Evolutionary conservation across 2,329 filamentous ascomycete genomes (phyloP).

Genomic region (Apiospora aurea): DNA sequence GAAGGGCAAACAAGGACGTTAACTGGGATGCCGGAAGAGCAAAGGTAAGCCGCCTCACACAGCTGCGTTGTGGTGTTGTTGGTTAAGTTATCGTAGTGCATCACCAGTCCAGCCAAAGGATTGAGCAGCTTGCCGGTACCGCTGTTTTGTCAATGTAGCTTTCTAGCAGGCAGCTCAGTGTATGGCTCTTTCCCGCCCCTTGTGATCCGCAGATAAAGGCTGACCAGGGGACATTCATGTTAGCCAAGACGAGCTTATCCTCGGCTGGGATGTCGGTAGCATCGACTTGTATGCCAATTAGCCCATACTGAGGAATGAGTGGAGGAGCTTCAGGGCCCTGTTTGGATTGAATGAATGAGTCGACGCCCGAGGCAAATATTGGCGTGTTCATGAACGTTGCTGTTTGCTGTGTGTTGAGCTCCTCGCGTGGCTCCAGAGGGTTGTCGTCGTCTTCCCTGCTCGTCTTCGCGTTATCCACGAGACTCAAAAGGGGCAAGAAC

Average conservation of each 20-base stretch:
- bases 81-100: slow-evolving; percentile 58
- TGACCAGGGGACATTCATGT: slow-evolving; percentile 61
- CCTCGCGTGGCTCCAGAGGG: neutral
- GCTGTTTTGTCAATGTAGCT: slow-evolving; percentile 39
- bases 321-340: neutral
- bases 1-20: slow-evolving; percentile 56
- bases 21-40: slow-evolving; percentile 53
- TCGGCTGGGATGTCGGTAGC: slow-evolving; percentile 17
- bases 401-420: neutral
- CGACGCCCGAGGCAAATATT: neutral
- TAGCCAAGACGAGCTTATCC: slow-evolving; percentile 47
- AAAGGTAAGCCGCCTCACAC: slow-evolving; percentile 62
- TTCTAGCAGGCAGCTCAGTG: slow-evolving; percentile 59
- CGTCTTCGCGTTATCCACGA: neutral
- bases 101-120: slow-evolving; percentile 57
- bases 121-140: slow-evolving; percentile 48
- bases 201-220: slow-evolving; percentile 68
- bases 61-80: slow-evolving; percentile 30
- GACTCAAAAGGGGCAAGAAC: neutral
- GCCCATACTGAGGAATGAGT: neutral
- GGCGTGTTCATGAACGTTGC: neutral
- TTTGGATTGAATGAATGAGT: neutral
- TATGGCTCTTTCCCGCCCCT: slow-evolving; percentile 66
- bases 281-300: neutral
- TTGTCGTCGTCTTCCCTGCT: neutral